Evolutionary conservation across 805 yeast species (phyloP).

Genomic region (Metschnikowia anglica): DNA sequence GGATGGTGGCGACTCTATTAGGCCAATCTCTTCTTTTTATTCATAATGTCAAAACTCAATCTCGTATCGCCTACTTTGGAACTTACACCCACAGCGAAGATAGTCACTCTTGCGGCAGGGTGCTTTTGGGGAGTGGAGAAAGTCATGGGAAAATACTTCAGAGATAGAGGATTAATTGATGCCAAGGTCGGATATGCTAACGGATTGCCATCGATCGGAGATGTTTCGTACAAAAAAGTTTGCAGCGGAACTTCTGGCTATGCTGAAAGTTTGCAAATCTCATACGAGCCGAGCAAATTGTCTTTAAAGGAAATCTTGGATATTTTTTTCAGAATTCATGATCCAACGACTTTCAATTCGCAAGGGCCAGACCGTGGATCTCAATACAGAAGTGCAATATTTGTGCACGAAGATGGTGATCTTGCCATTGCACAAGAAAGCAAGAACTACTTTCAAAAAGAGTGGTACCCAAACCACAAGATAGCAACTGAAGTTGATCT

Average conservation of each 20-base stretch:
- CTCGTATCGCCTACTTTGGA: conserved; percentile 35
- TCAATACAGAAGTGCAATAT: conserved; percentile 86
- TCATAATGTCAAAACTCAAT: conserved; percentile 5
- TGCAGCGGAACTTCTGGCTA: conserved; percentile 71
- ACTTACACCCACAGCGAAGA: conserved; percentile 34
- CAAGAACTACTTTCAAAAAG: conserved; percentile 58
- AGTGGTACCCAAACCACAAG: conserved; percentile 69
- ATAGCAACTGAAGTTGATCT: conserved; percentile 74
- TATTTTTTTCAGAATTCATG: conserved; percentile 89
- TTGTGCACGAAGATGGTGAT: conserved; percentile 58
- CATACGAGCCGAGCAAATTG: conserved; percentile 72
- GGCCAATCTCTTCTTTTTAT: background rate
- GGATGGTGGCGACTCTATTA: background rate
- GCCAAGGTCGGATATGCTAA: conserved; percentile 89
- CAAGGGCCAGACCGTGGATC: conserved; percentile 92
- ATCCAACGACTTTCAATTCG: conserved; percentile 78
- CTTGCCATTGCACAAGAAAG: conserved; percentile 42
- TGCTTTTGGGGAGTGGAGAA: conserved; percentile 93
- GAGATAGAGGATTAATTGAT: conserved; percentile 64
- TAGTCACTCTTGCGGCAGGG: conserved; percentile 51
- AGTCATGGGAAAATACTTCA: conserved; percentile 70
- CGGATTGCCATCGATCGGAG: conserved; percentile 55
- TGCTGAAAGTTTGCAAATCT: conserved; percentile 83
- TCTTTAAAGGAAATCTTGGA: conserved; percentile 63
- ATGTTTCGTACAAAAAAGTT: conserved; percentile 59